Evolutionary conservation across 176 grass and related monocot species (phyloP).

Genomic region (Eragrostis curvula): DNA sequence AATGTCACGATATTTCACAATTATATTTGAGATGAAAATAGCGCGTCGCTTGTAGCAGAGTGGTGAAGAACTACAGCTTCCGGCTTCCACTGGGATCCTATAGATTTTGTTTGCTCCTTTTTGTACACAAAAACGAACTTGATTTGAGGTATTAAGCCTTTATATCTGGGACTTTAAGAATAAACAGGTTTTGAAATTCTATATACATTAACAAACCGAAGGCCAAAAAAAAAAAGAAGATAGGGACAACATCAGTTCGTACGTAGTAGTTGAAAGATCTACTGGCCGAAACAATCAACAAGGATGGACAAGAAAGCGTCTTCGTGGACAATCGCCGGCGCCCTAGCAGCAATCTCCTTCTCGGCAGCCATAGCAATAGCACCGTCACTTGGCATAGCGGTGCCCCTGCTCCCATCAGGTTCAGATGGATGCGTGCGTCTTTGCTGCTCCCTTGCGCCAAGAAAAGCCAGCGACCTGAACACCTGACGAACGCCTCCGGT

Average conservation of each 20-base stretch:
- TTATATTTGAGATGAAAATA: conserved; percentile 4
- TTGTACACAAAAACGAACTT: conserved; percentile 14
- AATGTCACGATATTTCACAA: conserved; percentile 14
- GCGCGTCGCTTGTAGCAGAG: conserved; percentile 1
- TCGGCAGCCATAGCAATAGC: background rate
- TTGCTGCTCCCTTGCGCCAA: background rate
- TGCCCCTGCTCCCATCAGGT: background rate
- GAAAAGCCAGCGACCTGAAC: conserved; percentile 31
- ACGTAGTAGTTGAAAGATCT: background rate
- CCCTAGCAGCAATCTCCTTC: conserved; percentile 5
- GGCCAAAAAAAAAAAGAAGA: background rate
- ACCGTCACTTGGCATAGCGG: background rate
- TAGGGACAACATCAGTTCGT: background rate
- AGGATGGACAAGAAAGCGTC: conserved; percentile 58
- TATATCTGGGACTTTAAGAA: background rate
- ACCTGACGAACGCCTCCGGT: conserved; percentile 1
- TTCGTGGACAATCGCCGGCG: conserved; percentile 36
- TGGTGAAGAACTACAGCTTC: background rate
- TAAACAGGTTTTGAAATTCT: conserved; percentile 11
- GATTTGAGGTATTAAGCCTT: background rate
- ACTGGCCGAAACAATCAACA: conserved; percentile 72
- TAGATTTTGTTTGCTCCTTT: background rate
- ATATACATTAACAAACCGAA: background rate
- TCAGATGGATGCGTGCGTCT: background rate
- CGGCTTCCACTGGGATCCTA: background rate